Percentiles rank a stretch among this genome's conserved stretches.
phyloP scores from a whole-genome alignment of 306 rosid genomes.

The Argentina anserina region DNA sequence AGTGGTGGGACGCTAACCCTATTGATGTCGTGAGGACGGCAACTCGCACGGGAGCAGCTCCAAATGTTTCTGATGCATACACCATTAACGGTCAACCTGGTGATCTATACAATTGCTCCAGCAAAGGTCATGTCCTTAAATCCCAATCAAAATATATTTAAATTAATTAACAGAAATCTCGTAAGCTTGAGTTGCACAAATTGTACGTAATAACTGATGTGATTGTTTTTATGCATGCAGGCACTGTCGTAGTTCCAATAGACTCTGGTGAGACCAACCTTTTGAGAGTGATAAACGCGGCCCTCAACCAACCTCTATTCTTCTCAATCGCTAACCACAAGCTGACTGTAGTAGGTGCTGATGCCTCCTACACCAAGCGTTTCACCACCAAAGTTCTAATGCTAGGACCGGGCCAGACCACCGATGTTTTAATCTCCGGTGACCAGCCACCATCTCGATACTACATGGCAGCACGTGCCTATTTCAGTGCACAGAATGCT shows the following conservation, averaged over 20 bases:
- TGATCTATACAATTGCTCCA: constrained; percentile 24
- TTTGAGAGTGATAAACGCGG: constrained; percentile 63
- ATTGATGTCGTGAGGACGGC: neutral
- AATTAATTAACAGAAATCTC: too few species aligned
- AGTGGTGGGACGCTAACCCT: constrained; percentile 8
- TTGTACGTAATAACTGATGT: too few species aligned
- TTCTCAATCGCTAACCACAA: constrained; percentile 3
- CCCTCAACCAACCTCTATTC: constrained; percentile 44
- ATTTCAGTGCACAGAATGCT: constrained; percentile 64
- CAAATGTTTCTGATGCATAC: constrained; percentile 13
- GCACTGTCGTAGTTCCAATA: constrained; percentile 46
- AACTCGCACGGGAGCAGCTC: constrained; percentile 1
- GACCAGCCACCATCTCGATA: constrained; percentile 1
- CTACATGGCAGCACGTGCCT: constrained; percentile 37
- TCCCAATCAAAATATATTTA: neutral
- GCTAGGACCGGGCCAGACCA: constrained; percentile 8
- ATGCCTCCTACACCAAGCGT: constrained; percentile 3
- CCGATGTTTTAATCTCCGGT: constrained; percentile 21
- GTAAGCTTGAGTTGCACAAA: too few species aligned
- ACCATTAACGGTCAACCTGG: constrained; percentile 37
- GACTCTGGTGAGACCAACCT: constrained; percentile 68
- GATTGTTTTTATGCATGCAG: constrained; percentile 29
- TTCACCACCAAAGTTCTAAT: constrained; percentile 6
- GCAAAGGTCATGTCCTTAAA: constrained; percentile 5
- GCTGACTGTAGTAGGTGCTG: constrained; percentile 3